phyloP scores from a whole-genome alignment of 768 basidiomycete species.

The Leccinellum rugosiceps region DNA sequence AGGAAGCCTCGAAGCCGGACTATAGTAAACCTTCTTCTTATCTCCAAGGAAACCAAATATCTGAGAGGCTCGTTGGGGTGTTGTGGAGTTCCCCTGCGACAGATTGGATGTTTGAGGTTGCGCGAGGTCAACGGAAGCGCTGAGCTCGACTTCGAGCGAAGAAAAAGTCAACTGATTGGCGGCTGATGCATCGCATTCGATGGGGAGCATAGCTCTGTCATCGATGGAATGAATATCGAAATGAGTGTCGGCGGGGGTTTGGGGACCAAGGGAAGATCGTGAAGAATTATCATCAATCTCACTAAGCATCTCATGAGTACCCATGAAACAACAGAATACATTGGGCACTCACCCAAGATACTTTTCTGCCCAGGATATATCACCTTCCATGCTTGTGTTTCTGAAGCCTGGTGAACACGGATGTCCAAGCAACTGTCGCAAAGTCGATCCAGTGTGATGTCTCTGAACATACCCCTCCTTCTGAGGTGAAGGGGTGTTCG shows the following conservation, averaged over 20 bases:
- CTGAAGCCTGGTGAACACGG: conserved; percentile 31
- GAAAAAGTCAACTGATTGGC: conserved; percentile 47
- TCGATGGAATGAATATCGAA: conserved; percentile 40
- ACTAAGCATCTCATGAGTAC: conserved; percentile 28
- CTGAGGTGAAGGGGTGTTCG: conserved; percentile 45
- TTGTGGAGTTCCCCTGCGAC: conserved; percentile 43
- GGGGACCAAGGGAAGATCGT: conserved; percentile 47
- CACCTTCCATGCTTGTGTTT: conserved; percentile 54
- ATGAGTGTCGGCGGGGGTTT: conserved; percentile 45
- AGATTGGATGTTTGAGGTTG: conserved; percentile 14
- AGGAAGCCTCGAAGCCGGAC: conserved; percentile 32
- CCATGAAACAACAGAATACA: neutral
- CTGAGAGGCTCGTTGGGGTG: conserved; percentile 69
- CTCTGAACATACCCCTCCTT: conserved; percentile 49
- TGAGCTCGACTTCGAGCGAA: conserved; percentile 75
- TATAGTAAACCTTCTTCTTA: conserved; percentile 38
- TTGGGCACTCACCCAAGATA: conserved; percentile 53
- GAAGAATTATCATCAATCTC: conserved; percentile 44
- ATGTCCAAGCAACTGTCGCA: conserved; percentile 68
- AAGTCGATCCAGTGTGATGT: conserved; percentile 64
- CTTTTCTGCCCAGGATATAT: conserved; percentile 83
- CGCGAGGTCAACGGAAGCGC: conserved; percentile 44
- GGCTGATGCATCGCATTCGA: conserved; percentile 44
- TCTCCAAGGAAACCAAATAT: conserved; percentile 70
- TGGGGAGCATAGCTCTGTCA: conserved; percentile 38